Percentiles rank a stretch among this genome's conserved stretches.
Conservation (phyloP, 495 filamentous ascomycete genomes). For the Chlorociboria aeruginascens region DNA sequence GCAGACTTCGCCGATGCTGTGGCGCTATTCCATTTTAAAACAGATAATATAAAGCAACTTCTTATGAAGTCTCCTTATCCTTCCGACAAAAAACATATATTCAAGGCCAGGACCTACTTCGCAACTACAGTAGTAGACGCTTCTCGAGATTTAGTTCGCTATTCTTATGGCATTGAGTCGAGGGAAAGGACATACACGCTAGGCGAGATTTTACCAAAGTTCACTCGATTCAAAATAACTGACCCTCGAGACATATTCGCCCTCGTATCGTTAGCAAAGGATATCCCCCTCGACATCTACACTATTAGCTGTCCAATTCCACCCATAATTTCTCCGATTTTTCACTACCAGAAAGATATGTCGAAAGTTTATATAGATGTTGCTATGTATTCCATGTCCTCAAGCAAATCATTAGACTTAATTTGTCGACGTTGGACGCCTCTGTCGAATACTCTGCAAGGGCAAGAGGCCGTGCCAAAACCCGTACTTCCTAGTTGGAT, state of each 20-base stretch:
- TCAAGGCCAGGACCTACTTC: too few species aligned
- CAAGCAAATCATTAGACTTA: not conserved
- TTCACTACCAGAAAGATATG: not conserved
- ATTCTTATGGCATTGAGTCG: too few species aligned
- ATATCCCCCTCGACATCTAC: not conserved
- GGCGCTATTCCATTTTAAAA: not conserved
- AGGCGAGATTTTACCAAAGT: too few species aligned
- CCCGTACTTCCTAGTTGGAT: conserved; percentile 1
- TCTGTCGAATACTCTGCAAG: not conserved
- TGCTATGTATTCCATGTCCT: not conserved
- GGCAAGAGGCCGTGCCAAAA: not conserved
- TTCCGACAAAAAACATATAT: too few species aligned
- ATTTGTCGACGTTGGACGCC: conserved; percentile 4
- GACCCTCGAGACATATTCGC: conserved; percentile 4
- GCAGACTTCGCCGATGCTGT: not conserved
- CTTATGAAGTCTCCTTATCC: too few species aligned
- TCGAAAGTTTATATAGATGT: not conserved
- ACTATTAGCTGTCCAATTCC: not conserved
- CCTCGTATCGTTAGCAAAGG: conserved; percentile 1
- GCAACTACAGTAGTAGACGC: too few species aligned
- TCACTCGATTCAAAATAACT: not conserved
- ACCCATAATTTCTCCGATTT: too few species aligned
- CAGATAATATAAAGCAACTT: not conserved
- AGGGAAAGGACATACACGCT: too few species aligned
- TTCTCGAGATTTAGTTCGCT: too few species aligned